Evolutionary conservation across 129 eudicot species (phyloP), one percentile per base, ranked within the genome.

Genomic region (Artemisia annua): DNA sequence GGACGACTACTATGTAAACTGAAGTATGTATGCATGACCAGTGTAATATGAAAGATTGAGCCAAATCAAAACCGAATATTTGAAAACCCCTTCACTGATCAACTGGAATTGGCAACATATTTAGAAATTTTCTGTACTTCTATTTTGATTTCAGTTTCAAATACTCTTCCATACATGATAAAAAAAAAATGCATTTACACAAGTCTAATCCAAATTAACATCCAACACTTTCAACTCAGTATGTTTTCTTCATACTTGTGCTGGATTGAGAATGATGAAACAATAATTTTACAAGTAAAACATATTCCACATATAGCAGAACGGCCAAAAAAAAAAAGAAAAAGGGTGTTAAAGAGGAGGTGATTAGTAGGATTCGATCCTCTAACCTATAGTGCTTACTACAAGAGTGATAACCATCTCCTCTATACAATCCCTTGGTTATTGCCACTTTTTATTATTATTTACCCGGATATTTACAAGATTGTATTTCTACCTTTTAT

Each of bases 351-450:
- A 0, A 35, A 35, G 43, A 35, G 0, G 7, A 4, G 43, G 2
- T 28, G 30, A 28, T 28, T 28, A 28, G 4, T 0, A 35, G 43
- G 43, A 6, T 5, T 35, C 43, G 43, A 35, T 19, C 24, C 14
- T 19, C 1, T 19, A 0, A 35, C 43, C 43, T 35, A 5, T 84
- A 65, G 88, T 96, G 94, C 88, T 94, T 72, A 90, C 94, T 9
- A 94, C 99, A 44, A 95, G 99, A 86, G 4, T 28, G 3, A 28
- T 28, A 28, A 28, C 4, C 30, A 28, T 28, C 30, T 28, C 30
- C 4, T 28, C 30, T 28, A 3, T 28, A 4, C 4, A 28, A 3
- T 28, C 3, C 30, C 28, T 0, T 26, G 28, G 0, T 2, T 26
- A 26, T 28, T 28, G 30, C 3, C 0, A 28, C 4, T 28, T 28